Evolutionary conservation across 179 eudicot species (phyloP).

Genomic region (Drosera spatulata): DNA sequence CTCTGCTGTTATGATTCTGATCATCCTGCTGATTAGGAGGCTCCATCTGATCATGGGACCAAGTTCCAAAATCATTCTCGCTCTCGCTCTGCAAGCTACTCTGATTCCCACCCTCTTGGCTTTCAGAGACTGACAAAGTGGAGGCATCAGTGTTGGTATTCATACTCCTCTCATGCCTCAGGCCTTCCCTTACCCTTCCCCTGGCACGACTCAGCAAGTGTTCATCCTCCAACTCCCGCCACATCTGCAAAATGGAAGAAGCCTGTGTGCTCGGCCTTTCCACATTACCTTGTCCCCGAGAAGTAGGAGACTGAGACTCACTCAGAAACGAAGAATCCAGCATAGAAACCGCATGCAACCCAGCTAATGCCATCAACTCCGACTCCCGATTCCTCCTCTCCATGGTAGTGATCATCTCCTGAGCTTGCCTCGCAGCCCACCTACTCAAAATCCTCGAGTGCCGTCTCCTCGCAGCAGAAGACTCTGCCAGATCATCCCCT

Average conservation of each 20-base stretch:
- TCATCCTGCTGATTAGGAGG: slow-evolving; percentile 28
- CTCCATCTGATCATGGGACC: slow-evolving; percentile 55
- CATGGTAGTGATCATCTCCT: slow-evolving; percentile 94
- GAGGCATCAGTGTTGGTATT: slow-evolving; percentile 57
- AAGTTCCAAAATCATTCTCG: slow-evolving; percentile 60
- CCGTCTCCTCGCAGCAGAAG: slow-evolving; percentile 92
- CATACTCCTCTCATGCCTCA: slow-evolving; percentile 65
- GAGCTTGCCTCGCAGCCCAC: slow-evolving; percentile 98
- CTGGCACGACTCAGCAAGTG: slow-evolving; percentile 60
- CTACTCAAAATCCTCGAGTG: slow-evolving; percentile 81
- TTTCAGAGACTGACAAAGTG: slow-evolving; percentile 39
- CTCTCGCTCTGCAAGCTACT: slow-evolving; percentile 58
- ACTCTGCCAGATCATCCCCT: slow-evolving; percentile 93
- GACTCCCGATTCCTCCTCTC: slow-evolving; percentile 90
- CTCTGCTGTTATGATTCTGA: slow-evolving; percentile 53
- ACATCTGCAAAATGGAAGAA: slow-evolving; percentile 90
- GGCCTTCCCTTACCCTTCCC: slow-evolving; percentile 62
- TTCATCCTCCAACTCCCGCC: slow-evolving; percentile 98
- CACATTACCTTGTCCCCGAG: slow-evolving; percentile 60
- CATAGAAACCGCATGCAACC: slow-evolving; percentile 92
- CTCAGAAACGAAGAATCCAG: slow-evolving; percentile 92
- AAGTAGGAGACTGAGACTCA: slow-evolving; percentile 74
- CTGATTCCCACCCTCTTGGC: slow-evolving; percentile 38
- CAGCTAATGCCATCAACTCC: slow-evolving; percentile 95
- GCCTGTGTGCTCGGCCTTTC: slow-evolving; percentile 67